These are phyloP conservation scores for Hyphodiscus hymeniophilus DNA, from an alignment of 495 filamentous ascomycete genomes.

Conservation along the genomic window DNA sequence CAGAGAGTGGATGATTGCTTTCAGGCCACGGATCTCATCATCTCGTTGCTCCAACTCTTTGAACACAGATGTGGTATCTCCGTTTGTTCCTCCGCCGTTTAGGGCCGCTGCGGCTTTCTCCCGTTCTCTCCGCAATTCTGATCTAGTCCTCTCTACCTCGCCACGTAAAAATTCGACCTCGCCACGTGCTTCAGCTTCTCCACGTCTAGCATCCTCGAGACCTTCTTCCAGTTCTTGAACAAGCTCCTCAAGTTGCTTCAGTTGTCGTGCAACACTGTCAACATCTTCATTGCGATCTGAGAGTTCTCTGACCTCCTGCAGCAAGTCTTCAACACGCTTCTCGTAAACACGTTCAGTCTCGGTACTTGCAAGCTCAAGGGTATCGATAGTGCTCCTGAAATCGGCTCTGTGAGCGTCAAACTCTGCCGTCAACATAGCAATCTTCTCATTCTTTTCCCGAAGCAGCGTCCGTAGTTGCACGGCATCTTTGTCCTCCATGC, in stretches of 20 bases:
- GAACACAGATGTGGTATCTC: conserved; percentile 26
- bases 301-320: conserved; percentile 73
- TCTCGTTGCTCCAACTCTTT: conserved; percentile 89
- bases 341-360: conserved; percentile 99
- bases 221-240: conserved; percentile 96
- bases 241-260: conserved; percentile 92
- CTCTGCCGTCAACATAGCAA: conserved; percentile 81
- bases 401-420: conserved; percentile 95
- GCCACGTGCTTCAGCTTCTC: conserved; percentile 93
- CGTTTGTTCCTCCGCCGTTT: conserved; percentile 23
- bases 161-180: conserved; percentile 96
- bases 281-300: conserved; percentile 82
- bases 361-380: conserved; percentile 87
- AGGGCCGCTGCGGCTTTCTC: conserved; percentile 69
- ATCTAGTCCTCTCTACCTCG: conserved; percentile 88
- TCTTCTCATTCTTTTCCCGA: conserved; percentile 95
- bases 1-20: conserved; percentile 94
- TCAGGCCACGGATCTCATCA: conserved; percentile 92
- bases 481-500: conserved; percentile 71
- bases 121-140: conserved; percentile 82
- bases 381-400: conserved; percentile 94
- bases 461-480: conserved; percentile 70
- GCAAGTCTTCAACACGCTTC: conserved; percentile 79
- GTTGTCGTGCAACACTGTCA: conserved; percentile 77
- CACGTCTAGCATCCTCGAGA: conserved; percentile 86